A percentile compares a stretch with the other conserved stretches of the same genome.
phyloP scores from a whole-genome alignment of 768 basidiomycete species.

The Auricularia auricula-judae region DNA sequence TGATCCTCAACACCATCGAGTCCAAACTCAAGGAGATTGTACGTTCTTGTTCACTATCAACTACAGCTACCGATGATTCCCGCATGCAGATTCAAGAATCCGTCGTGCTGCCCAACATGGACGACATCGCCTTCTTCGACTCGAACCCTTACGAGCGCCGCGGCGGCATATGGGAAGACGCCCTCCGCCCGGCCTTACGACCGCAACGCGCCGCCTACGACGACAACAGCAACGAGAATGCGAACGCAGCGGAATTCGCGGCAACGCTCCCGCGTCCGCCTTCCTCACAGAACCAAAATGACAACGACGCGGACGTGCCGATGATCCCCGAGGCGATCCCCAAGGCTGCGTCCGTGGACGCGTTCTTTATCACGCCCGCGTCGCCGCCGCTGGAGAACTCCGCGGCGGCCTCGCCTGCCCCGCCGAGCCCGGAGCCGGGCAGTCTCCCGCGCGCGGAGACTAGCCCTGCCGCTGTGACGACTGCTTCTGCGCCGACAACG shows the following conservation, averaged over 20 bases:
- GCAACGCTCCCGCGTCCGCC: constrained; percentile 4
- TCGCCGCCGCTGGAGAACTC: constrained; percentile 16
- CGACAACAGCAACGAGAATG: not conserved
- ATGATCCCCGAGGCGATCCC: not conserved
- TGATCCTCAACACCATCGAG: constrained; percentile 87
- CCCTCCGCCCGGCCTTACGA: constrained; percentile 24
- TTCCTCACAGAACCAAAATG: not conserved
- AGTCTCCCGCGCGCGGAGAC: not conserved
- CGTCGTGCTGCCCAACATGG: constrained; percentile 94
- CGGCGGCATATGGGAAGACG: constrained; percentile 85
- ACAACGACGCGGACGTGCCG: not conserved
- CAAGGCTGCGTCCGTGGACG: not conserved
- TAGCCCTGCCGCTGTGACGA: not conserved
- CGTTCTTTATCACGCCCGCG: constrained; percentile 19
- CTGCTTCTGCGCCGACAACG: not conserved
- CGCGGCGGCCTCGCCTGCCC: too few relatives aligned
- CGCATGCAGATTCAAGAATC: constrained; percentile 74
- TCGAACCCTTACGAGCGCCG: constrained; percentile 51
- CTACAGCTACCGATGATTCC: not conserved
- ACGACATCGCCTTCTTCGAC: constrained; percentile 94
- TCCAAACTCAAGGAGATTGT: constrained; percentile 81
- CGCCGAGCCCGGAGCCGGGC: not conserved
- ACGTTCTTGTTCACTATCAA: constrained; percentile 15
- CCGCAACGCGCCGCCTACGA: not conserved
- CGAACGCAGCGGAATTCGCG: not conserved